These are phyloP conservation scores for Perkinsus marinus DNA, from an alignment of 169 alveolate genomes.

Conservation along the genomic window DNA sequence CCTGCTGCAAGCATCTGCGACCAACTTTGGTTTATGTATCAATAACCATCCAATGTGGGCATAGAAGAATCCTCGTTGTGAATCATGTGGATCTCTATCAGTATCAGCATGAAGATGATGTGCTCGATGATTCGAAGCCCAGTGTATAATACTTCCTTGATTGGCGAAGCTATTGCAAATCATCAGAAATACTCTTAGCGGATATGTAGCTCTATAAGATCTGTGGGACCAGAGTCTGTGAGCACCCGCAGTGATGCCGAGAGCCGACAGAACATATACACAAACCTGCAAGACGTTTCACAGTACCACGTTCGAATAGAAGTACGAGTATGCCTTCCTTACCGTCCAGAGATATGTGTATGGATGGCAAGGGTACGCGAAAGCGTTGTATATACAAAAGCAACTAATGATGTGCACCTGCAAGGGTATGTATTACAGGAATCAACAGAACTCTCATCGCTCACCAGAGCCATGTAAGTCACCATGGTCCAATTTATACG, in stretches of 20 bases:
- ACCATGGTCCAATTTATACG: no score
- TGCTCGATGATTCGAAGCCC: slow-evolving; percentile 57
- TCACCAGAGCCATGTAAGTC: no score
- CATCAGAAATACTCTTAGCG: slow-evolving; percentile 40
- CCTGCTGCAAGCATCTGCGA: slow-evolving; percentile 14
- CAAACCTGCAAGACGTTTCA: not conserved
- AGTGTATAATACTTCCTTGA: slow-evolving; percentile 59
- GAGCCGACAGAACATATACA: slow-evolving; percentile 38
- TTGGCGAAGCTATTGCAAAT: slow-evolving; percentile 51
- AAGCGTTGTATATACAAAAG: no score
- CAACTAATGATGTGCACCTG: no score
- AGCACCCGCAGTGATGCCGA: slow-evolving; percentile 71
- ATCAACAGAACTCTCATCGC: no score
- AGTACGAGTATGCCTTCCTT: no score
- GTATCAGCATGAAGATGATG: slow-evolving; percentile 61
- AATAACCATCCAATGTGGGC: slow-evolving; percentile 68
- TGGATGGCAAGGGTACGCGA: no score
- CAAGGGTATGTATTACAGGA: no score
- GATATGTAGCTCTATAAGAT: slow-evolving; percentile 46
- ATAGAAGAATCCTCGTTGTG: slow-evolving; percentile 54
- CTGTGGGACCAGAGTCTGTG: slow-evolving; percentile 70
- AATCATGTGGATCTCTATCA: slow-evolving; percentile 58
- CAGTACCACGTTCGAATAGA: no score
- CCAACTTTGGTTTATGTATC: slow-evolving; percentile 28
- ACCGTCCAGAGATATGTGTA: no score